Percentiles rank a stretch among this genome's conserved stretches.
Conservation (phyloP, 768 basidiomycete species). For the Cystobasidium ongulense region DNA sequence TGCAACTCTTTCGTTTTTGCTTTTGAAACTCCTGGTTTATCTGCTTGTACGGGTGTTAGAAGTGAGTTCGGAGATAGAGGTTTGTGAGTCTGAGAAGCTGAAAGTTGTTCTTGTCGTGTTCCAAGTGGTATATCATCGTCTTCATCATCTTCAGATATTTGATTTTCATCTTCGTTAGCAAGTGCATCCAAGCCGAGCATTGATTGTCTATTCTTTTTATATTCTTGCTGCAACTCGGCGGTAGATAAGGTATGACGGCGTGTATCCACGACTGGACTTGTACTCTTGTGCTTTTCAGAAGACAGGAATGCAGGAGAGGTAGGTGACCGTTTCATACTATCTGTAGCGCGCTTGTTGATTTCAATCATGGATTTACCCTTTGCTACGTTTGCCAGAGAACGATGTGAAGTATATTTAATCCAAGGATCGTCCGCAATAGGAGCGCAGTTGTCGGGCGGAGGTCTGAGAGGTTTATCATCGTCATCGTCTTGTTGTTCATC, state of each 20-base stretch:
- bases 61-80: background rate
- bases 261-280: background rate
- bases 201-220: background rate
- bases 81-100: background rate
- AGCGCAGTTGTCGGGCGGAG: background rate
- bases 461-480: slow-evolving; percentile 3
- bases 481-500: background rate
- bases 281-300: background rate
- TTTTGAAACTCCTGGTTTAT: background rate
- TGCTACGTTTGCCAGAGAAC: slow-evolving; percentile 4
- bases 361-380: background rate
- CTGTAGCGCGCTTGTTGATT: background rate
- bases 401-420: slow-evolving; percentile 11
- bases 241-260: slow-evolving; percentile 7
- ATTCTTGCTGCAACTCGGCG: slow-evolving; percentile 6
- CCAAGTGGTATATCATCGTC: slow-evolving; percentile 19
- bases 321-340: background rate
- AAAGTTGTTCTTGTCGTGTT: slow-evolving; percentile 1
- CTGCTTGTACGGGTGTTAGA: background rate
- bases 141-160: background rate
- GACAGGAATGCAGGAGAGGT: background rate
- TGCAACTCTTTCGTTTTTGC: background rate
- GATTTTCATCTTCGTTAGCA: background rate
- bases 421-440: slow-evolving; percentile 16
- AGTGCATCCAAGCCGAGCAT: background rate